Base-by-base conservation (phyloP, 2,329 filamentous ascomycete species). In the Cercospora canescens region DNA sequence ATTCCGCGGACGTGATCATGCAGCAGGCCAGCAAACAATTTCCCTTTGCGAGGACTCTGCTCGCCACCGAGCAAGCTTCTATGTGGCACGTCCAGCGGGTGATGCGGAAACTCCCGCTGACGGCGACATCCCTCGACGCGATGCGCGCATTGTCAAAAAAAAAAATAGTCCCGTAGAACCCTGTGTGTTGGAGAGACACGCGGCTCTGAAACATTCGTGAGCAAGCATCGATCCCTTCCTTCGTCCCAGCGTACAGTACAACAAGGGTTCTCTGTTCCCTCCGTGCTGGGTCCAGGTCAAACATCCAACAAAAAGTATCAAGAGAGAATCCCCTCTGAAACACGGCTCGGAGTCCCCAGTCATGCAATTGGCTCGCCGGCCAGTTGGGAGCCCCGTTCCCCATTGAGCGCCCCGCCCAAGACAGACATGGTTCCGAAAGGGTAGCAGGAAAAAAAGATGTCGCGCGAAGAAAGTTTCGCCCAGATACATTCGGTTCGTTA, bases 331-430 rank as follows among this genome's bases (percentile, higher is more conserved):
- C 45, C 57, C 32, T 56, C 30, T 35, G 52, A 66, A 65, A 69
- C 62, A 66, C 57, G 59, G 52, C 45, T 50, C 21, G 52, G 58
- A 21, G 18, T 24, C 58, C 63, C 56, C 41, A 57, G 28, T 37
- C 45, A 55, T 52, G 48, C 64, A 62, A 32, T 64, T 70, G 67
- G 66, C 69, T 67, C 69, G 60, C 62, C 64, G 67, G 65, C 67
- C 69, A 67, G n/a, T 50, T 57, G 35, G 30, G 21, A 35, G 24
- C 34, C 54, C 57, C 50, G 18, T 35, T 35, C 41, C 50, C 35
- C 18, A 52, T 28, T 26, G 34, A 64, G 52, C 63, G 34, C 63
- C 45, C 45, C 24, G 21, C 41, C 41, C 21, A 24, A 26, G 45
- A 24, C 21, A 28, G 28, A n/a, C 62, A 64, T 35, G 8, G 18